Evolutionary conservation across 2,329 filamentous ascomycete species (phyloP).

Genomic region (Fusarium nanum): DNA sequence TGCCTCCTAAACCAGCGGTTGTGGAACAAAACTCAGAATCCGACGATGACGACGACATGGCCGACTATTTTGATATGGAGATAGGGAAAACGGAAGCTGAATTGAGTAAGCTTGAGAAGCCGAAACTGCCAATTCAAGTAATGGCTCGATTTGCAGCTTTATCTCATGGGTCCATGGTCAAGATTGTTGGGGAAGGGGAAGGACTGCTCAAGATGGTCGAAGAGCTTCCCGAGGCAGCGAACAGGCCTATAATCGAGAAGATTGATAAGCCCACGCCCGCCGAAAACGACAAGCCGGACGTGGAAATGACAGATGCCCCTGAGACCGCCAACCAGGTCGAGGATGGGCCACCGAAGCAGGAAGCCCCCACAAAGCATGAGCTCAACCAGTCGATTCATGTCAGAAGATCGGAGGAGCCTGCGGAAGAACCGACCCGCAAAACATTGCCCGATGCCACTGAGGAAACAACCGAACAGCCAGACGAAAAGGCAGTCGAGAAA

Average conservation of each 20-base stretch:
- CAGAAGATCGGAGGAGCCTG: slow-evolving; percentile 11
- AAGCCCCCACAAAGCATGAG: background rate
- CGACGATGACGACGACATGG: slow-evolving; percentile 70
- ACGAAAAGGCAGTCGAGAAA: background rate
- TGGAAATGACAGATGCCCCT: slow-evolving; percentile 42
- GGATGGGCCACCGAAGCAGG: slow-evolving; percentile 1
- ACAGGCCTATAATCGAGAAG: slow-evolving; percentile 13
- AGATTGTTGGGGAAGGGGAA: slow-evolving; percentile 60
- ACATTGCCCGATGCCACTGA: background rate
- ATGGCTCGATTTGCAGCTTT: slow-evolving; percentile 61
- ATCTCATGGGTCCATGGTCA: slow-evolving; percentile 62
- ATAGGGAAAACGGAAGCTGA: slow-evolving; percentile 64
- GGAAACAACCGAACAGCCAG: background rate
- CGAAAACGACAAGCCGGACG: slow-evolving; percentile 16
- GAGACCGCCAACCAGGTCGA: slow-evolving; percentile 1
- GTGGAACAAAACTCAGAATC: slow-evolving; percentile 57
- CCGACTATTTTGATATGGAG: slow-evolving; percentile 65
- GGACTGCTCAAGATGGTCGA: slow-evolving; percentile 58
- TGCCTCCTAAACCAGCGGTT: slow-evolving; percentile 54
- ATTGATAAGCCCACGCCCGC: background rate
- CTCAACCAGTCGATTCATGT: slow-evolving; percentile 10
- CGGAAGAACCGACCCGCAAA: slow-evolving; percentile 3
- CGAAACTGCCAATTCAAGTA: slow-evolving; percentile 54
- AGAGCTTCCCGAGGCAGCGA: slow-evolving; percentile 50
- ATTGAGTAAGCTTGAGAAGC: slow-evolving; percentile 60